Evolutionary conservation across 2,329 filamentous ascomycete species (phyloP), one percentile per base, ranked within the genome.

Genomic region (Beauveria rudraprayagi): DNA sequence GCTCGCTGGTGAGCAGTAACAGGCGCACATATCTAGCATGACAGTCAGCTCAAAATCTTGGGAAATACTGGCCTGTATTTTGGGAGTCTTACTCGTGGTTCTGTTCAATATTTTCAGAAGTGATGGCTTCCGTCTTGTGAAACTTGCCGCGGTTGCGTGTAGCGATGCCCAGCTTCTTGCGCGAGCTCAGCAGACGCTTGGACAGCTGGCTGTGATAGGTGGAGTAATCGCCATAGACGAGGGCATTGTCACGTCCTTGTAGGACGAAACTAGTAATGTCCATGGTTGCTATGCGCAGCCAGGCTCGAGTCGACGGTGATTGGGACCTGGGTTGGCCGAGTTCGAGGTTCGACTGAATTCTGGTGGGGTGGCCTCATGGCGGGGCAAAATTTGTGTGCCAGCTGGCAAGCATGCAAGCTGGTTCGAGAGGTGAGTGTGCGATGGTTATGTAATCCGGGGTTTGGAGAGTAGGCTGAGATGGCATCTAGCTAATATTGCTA

Each of bases 91-190:
- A 97, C 89, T 90, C 90, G 73, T 85, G 80, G 74, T 92, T 90
- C 65, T 82, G 80, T 41, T 81, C 83, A 68, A 97, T 82, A 70
- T 96, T 85, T 66, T 89, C 85, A 30, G 90, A 81, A 3, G 89
- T 91, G 63, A 96, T 78, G 17, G 83, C 77, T 41, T 82, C 77
- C 72, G 89, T 92, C 67, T 85, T 81, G 60, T 83, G 82, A 75
- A 90, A 96, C 78, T 97, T 97, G 68, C 89, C 88, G 66, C 91
- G 88, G 77, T 91, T 93, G 75, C 86, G 89, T 53, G 91, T 95
- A 57, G 89, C 84, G 69, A 92, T 87, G 54, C 89, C 90, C 60
- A 97, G 83, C 78, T 90, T 93, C 80, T 89, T 93, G 71, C 92
- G 88, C 67, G 89, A 82, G 70, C 88, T 91, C 72, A 91, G 88